Percentiles rank a stretch among this genome's conserved stretches.
Conservation (phyloP, 371 early-diverging fungal genomes). For the Actinomortierella wolfii region DNA sequence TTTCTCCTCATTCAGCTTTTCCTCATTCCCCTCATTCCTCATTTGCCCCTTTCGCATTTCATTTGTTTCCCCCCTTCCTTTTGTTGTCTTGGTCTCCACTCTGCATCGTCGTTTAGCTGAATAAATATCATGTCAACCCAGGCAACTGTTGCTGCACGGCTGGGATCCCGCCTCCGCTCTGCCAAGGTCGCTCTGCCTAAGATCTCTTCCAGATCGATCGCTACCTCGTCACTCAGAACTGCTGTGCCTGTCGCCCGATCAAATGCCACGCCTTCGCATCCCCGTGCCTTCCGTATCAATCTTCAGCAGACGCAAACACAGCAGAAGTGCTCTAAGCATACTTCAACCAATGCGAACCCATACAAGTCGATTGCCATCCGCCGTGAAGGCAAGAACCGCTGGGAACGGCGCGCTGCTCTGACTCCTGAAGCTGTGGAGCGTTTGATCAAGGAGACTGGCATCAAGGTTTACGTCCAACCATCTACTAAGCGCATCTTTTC, state of each 20-base stretch:
- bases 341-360: constrained; percentile 28
- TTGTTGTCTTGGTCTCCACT: background rate
- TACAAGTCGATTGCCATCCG: constrained; percentile 79
- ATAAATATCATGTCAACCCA: constrained; percentile 10
- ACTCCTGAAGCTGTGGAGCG: constrained; percentile 78
- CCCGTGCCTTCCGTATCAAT: constrained; percentile 1
- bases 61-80: constrained; percentile 10
- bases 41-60: constrained; percentile 1
- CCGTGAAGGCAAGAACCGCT: constrained; percentile 93
- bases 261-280: constrained; percentile 14
- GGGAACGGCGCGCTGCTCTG: constrained; percentile 93
- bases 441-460: constrained; percentile 82
- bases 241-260: constrained; percentile 24
- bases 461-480: constrained; percentile 88
- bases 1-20: background rate
- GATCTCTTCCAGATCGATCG: constrained; percentile 18
- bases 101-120: background rate
- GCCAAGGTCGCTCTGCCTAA: constrained; percentile 11
- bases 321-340: constrained; percentile 34
- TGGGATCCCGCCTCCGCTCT: constrained; percentile 15
- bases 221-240: constrained; percentile 16
- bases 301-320: constrained; percentile 10
- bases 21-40: background rate
- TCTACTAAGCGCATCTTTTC: constrained; percentile 89
- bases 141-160: constrained; percentile 22